These are phyloP conservation scores for Sanghuangporus baumii DNA, from an alignment of 1,284 basidiomycete species.

Conservation along the genomic window DNA sequence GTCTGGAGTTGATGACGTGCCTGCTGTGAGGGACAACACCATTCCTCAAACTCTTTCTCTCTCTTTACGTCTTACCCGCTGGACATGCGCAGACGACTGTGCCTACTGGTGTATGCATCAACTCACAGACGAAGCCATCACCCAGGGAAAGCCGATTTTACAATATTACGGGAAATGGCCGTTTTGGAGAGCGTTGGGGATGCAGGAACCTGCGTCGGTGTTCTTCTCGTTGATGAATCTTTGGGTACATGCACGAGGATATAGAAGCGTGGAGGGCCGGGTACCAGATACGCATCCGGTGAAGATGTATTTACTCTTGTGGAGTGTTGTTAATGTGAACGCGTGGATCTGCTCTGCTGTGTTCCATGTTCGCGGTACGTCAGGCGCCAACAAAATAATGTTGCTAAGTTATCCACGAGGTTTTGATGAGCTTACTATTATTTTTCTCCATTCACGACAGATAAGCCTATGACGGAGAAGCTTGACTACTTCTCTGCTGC, in stretches of 20 bases:
- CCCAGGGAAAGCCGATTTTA: constrained; percentile 35
- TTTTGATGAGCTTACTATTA: background rate
- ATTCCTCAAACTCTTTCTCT: constrained; percentile 33
- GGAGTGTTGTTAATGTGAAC: constrained; percentile 76
- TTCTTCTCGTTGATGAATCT: constrained; percentile 86
- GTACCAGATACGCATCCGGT: constrained; percentile 63
- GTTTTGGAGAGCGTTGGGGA: constrained; percentile 78
- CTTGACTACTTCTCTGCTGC: constrained; percentile 96
- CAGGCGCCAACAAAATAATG: background rate
- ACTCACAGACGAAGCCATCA: constrained; percentile 62
- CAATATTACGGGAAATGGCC: constrained; percentile 99
- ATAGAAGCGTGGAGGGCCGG: constrained; percentile 40
- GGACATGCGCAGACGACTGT: constrained; percentile 86
- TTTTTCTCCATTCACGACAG: constrained; percentile 35
- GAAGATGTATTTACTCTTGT: constrained; percentile 61
- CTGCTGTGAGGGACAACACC: constrained; percentile 24
- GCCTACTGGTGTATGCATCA: constrained; percentile 85
- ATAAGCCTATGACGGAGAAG: constrained; percentile 81
- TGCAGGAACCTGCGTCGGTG: constrained; percentile 94
- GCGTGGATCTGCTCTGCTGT: constrained; percentile 92
- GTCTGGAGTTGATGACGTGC: background rate
- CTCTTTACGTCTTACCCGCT: constrained; percentile 50
- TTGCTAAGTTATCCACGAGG: constrained; percentile 7
- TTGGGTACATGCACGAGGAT: constrained; percentile 61
- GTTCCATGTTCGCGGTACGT: constrained; percentile 86